These are phyloP conservation scores for Penicillium atrosanguineum DNA, from an alignment of 495 filamentous ascomycete genomes.

Conservation along the genomic window DNA sequence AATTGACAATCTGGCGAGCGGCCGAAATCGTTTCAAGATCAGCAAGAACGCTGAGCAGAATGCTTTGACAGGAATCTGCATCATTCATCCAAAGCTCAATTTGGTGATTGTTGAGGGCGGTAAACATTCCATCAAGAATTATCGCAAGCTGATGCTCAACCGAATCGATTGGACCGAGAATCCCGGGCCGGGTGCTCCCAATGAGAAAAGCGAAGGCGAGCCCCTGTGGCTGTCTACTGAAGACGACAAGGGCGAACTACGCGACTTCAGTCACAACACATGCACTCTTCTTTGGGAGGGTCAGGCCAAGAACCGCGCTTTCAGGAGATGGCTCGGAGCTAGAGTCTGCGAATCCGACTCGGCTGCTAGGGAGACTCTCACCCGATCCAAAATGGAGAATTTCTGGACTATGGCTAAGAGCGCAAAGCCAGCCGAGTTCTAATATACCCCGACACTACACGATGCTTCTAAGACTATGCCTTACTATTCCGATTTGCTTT, in stretches of 20 bases:
- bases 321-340: conserved; percentile 76
- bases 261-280: conserved; percentile 75
- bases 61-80: conserved; percentile 78
- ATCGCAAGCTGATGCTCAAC: conserved; percentile 87
- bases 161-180: conserved; percentile 96
- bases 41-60: conserved; percentile 87
- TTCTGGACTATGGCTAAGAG: conserved; percentile 95
- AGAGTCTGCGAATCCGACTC: conserved; percentile 86
- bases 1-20: conserved; percentile 82
- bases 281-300: conserved; percentile 87
- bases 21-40: conserved; percentile 90
- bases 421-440: conserved; percentile 40
- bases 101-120: conserved; percentile 92
- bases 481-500: background rate
- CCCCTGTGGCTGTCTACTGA: conserved; percentile 72
- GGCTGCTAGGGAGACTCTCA: conserved; percentile 76
- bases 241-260: conserved; percentile 74
- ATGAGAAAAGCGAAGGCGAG: conserved; percentile 59
- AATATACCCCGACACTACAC: background rate
- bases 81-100: conserved; percentile 84
- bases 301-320: conserved; percentile 70
- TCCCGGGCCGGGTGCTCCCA: conserved; percentile 59
- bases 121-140: conserved; percentile 70
- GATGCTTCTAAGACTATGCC: background rate
- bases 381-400: conserved; percentile 84